Evolutionary conservation across 129 eudicot species (phyloP).

Genomic region (Lonicera japonica): DNA sequence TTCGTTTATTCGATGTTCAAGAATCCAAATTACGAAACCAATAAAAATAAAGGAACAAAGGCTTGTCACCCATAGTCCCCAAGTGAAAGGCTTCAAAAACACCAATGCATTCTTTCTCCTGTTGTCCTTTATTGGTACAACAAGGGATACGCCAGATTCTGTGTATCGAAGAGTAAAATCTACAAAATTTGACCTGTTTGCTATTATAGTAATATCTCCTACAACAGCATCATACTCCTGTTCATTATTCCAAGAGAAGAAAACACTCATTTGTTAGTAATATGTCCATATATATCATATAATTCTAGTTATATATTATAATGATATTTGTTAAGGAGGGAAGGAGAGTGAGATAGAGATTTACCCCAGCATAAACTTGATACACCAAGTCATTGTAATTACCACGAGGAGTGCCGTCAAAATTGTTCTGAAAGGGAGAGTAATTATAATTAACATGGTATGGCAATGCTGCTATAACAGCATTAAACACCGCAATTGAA

Average conservation of each 20-base stretch:
- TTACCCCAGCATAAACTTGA: constrained; percentile 30
- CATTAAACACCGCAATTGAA: constrained; percentile 47
- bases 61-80: constrained; percentile 6
- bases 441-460: constrained; percentile 27
- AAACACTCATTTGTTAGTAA: too few species aligned
- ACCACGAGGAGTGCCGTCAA: constrained; percentile 18
- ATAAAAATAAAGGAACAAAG: not conserved
- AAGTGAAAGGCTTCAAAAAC: not conserved
- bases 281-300: not conserved
- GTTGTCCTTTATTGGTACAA: constrained; percentile 20
- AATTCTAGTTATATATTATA: not conserved
- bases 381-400: constrained; percentile 24
- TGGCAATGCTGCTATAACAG: constrained; percentile 31
- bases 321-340: not conserved
- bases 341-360: not conserved
- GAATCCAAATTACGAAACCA: constrained; percentile 7
- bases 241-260: not conserved
- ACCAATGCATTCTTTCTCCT: constrained; percentile 3
- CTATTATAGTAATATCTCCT: constrained; percentile 36
- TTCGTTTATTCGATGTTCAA: not conserved
- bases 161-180: constrained; percentile 40
- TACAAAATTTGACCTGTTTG: constrained; percentile 11
- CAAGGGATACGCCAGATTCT: constrained; percentile 39
- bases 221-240: constrained; percentile 22
- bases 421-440: constrained; percentile 23